Percentiles rank a stretch among this genome's conserved stretches.
Evolutionary conservation across 2,329 filamentous ascomycete species (phyloP).

Genomic region (Pestalotiopsis sp.): DNA sequence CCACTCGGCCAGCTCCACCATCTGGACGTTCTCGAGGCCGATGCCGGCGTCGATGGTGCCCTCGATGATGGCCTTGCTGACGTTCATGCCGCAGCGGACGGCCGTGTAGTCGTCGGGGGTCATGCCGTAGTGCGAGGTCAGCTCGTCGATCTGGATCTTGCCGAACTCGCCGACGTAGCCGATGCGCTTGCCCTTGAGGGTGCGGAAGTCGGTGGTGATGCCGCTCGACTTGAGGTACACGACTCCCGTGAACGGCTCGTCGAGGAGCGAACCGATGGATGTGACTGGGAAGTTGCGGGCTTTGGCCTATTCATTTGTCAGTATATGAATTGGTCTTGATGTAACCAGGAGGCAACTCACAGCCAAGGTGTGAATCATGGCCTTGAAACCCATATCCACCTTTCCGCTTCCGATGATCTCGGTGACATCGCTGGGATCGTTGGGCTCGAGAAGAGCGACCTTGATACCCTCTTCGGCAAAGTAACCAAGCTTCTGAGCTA

Average conservation of each 20-base stretch:
- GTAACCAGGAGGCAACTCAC: slow-evolving; percentile 39
- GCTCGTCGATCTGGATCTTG: slow-evolving; percentile 83
- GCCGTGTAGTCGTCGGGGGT: slow-evolving; percentile 73
- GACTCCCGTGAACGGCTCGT: slow-evolving; percentile 80
- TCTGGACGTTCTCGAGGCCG: slow-evolving; percentile 80
- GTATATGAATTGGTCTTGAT: background rate
- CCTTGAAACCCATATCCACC: slow-evolving; percentile 79
- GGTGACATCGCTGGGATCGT: slow-evolving; percentile 80
- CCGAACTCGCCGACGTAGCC: slow-evolving; percentile 82
- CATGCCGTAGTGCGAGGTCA: slow-evolving; percentile 79
- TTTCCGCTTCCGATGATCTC: slow-evolving; percentile 79
- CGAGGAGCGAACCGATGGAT: slow-evolving; percentile 74
- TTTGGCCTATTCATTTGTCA: slow-evolving; percentile 57
- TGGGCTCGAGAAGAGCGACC: slow-evolving; percentile 76
- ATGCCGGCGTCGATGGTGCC: slow-evolving; percentile 75
- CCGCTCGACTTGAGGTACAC: slow-evolving; percentile 76
- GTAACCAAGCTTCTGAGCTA: slow-evolving; percentile 75
- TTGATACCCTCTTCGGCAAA: slow-evolving; percentile 78
- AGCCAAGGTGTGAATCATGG: slow-evolving; percentile 81
- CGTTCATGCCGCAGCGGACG: slow-evolving; percentile 80
- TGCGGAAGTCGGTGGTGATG: slow-evolving; percentile 75
- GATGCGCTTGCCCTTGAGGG: slow-evolving; percentile 75
- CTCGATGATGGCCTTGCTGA: slow-evolving; percentile 74
- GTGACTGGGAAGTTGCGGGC: slow-evolving; percentile 73
- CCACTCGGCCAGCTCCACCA: slow-evolving; percentile 82